Base-by-base conservation (phyloP, 1,284 basidiomycete genomes). In the Crepidotus sp. region DNA sequence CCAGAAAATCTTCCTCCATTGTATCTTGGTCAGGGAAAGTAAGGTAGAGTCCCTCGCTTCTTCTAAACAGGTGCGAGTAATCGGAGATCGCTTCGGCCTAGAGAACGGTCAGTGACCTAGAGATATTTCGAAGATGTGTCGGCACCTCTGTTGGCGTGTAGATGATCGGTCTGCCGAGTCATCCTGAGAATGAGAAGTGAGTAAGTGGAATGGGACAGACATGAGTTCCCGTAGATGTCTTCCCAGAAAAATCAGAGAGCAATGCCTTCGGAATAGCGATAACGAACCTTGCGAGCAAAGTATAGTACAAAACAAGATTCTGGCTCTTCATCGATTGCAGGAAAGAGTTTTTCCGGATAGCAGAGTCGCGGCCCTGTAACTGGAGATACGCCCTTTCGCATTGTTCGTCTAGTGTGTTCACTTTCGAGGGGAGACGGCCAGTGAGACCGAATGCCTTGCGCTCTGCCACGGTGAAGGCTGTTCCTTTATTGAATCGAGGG, bases 31-130 rank as follows among this genome's bases (percentile, higher is more conserved):
- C 67, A 0, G 75, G 66, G 59, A 80, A 83, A 0, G 80, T 72
- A 4, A 87, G 62, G 59, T 76, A 88, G 8, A 85, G 55, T 0
- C 81, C 80, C 55, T 81, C 80, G 49, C 83, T 84, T 39, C 82
- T 63, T 24, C 87, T 68, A 63, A 88, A 91, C 6, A 90, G 65
- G 58, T 87, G 84, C 0, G 86, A 90, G 55, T 89, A 90, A 39
- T 81, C 73, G 4, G 80, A 64, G 40, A 91, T 90, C 0, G 87
- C 87, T 34, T 87, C 81, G 2, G 82, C 85, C 73, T 81, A 22
- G 8, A 17, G 11, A 3, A n/a, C 10, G 3, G 5, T 40, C 13
- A 42, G n/a, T 36, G 65, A 32, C 26, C 29, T 13, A 34, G 24
- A 40, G n/a, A 17, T 6, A 41, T 25, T 22, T 26, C n/a, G 11